Evolutionary conservation across 2,329 filamentous ascomycete species (phyloP).

Genomic region (Aspergillus proliferans): DNA sequence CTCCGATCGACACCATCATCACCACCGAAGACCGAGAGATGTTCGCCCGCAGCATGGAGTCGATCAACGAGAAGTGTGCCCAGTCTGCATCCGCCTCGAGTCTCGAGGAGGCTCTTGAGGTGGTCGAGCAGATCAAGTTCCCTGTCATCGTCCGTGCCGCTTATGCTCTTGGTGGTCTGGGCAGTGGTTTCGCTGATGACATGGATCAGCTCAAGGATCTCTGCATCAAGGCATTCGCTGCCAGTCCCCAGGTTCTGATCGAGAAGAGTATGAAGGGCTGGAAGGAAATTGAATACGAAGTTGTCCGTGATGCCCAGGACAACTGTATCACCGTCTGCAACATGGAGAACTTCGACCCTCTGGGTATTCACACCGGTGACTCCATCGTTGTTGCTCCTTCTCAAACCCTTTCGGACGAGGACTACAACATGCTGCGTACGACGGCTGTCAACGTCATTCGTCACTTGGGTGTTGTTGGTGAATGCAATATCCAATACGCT

Average conservation of each 20-base stretch:
- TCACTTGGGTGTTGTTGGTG: slow-evolving; percentile 92
- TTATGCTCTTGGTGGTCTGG: slow-evolving; percentile 89
- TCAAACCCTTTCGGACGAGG: slow-evolving; percentile 91
- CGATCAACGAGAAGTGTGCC: slow-evolving; percentile 94
- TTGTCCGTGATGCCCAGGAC: slow-evolving; percentile 88
- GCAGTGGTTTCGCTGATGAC: slow-evolving; percentile 91
- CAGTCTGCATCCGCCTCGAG: slow-evolving; percentile 91
- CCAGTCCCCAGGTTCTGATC: slow-evolving; percentile 90
- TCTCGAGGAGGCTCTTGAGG: slow-evolving; percentile 80
- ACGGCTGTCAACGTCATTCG: slow-evolving; percentile 96
- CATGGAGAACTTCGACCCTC: slow-evolving; percentile 99
- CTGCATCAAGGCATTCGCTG: slow-evolving; percentile 90
- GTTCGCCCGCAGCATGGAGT: slow-evolving; percentile 97
- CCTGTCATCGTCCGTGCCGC: slow-evolving; percentile 96
- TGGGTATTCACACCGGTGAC: slow-evolving; percentile 96
- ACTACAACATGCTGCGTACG: slow-evolving; percentile 98
- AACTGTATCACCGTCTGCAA: slow-evolving; percentile 99
- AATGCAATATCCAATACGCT: slow-evolving; percentile 98
- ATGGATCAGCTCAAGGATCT: slow-evolving; percentile 75
- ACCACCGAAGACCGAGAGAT: slow-evolving; percentile 97
- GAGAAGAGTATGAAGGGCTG: slow-evolving; percentile 99
- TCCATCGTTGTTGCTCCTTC: slow-evolving; percentile 97
- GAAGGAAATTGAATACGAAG: slow-evolving; percentile 99
- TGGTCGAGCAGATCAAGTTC: slow-evolving; percentile 86
- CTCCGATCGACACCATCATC: slow-evolving; percentile 95